Evolutionary conservation across 164 flowering plant species (phyloP).

Genomic region (Cinnamomum chago): DNA sequence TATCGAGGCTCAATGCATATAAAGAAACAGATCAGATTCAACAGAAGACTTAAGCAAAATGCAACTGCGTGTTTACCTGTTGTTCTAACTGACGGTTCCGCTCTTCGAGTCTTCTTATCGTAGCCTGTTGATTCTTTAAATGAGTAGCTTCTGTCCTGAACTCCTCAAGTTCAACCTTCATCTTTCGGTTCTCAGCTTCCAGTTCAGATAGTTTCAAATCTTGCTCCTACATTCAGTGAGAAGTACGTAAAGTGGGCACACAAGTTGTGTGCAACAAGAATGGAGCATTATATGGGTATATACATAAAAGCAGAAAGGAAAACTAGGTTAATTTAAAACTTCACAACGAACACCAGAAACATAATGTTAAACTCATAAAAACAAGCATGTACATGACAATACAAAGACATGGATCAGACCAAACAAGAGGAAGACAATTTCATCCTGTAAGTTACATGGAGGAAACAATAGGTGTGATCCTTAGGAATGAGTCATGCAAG

Average conservation of each 20-base stretch:
- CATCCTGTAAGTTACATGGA: not conserved
- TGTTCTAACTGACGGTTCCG: slow-evolving; percentile 92
- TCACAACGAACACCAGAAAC: not conserved
- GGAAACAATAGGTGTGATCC: not conserved
- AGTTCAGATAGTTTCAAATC: slow-evolving; percentile 71
- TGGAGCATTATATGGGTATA: not conserved
- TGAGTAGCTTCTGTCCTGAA: slow-evolving; percentile 92
- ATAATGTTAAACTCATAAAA: not conserved
- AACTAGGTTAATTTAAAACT: too few species aligned
- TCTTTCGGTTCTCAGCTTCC: slow-evolving; percentile 90
- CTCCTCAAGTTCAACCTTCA: slow-evolving; percentile 98
- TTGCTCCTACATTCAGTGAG: slow-evolving; percentile 63
- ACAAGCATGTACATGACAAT: not conserved
- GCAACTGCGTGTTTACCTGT: slow-evolving; percentile 52
- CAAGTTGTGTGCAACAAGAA: not conserved
- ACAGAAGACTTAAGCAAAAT: not conserved
- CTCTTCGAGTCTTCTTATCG: slow-evolving; percentile 97
- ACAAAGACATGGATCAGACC: not conserved
- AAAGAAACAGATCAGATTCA: not conserved
- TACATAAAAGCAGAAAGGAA: not conserved
- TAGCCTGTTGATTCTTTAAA: slow-evolving; percentile 96
- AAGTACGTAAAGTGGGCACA: not conserved
- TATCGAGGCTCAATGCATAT: too few species aligned
- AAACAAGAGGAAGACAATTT: not conserved
- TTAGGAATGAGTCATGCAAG: too few species aligned